phyloP scores from a whole-genome alignment of 163 green algal genomes.

The Chlorella variabilis region DNA sequence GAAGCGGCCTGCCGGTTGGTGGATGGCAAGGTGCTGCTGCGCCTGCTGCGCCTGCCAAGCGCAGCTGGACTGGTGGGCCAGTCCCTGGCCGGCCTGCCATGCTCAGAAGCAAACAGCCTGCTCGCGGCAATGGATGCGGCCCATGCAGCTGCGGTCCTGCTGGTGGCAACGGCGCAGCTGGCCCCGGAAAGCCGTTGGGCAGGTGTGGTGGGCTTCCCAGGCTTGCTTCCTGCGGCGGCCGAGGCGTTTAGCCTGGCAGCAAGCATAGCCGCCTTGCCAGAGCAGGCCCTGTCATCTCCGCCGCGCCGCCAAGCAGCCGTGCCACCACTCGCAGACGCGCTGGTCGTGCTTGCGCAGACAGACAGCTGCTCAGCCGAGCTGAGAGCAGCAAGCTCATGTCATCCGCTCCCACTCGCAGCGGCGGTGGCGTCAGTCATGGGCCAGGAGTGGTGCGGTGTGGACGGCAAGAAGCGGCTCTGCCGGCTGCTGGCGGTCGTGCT shows the following conservation, averaged over 20 bases:
- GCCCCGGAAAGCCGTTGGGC: background rate
- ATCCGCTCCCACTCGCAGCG: background rate
- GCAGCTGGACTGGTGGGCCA: background rate
- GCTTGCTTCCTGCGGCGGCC: background rate
- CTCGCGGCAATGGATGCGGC: background rate
- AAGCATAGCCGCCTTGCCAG: background rate
- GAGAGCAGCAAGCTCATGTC: too few relatives aligned
- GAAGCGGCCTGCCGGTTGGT: background rate
- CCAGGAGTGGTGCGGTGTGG: background rate
- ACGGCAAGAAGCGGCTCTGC: background rate
- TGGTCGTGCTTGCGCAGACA: background rate
- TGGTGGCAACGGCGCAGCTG: background rate
- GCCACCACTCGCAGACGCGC: background rate
- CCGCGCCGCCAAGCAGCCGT: too few relatives aligned
- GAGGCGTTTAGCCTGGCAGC: background rate
- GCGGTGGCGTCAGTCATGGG: background rate
- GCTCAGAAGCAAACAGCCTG: background rate
- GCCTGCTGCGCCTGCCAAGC: conserved; percentile 2
- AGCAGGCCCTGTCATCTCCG: too few relatives aligned
- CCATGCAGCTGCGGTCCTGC: background rate
- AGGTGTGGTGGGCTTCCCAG: background rate
- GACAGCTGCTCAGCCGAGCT: background rate
- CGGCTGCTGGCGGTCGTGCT: background rate
- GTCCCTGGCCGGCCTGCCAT: background rate
- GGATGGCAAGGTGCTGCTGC: background rate